Evolutionary conservation across 1,284 basidiomycete species (phyloP), one percentile per base, ranked within the genome.

Genomic region (Microbotryomycetes sp.): DNA sequence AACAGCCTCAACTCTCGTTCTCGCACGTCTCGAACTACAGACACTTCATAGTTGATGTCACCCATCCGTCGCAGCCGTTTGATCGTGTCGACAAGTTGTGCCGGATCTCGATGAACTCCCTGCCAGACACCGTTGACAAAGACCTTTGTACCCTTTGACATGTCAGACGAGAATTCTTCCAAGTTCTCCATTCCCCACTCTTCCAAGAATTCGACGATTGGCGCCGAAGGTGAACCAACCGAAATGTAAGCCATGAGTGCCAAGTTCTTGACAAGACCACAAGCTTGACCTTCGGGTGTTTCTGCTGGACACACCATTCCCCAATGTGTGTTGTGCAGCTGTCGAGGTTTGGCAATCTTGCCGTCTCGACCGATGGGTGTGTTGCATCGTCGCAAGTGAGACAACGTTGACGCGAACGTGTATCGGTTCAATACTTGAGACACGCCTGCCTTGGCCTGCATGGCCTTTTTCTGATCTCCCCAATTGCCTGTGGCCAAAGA

Each of bases 61-160:
- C 96, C 92, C 75, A 90, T 92, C 69, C 96, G 81, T 66, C 96
- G 84, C 67, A 98, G 82, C 71, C 89, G 87, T 75, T 93, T 88
- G 74, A 99, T 84, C 25, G 93, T 97, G 74, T 88, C 87, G 67
- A 97, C 90, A 57, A 99, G 81, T 70, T 90, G 88, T 52, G 86
- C 86, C 19, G 94, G 90, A 71, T 97, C 89, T 62, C 92, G 88
- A 78, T 97, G 93, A n/a, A 97, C 91, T 68, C 96, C 96, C 83
- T 97, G 92, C 96, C 96, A 98, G 12, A 97, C 92, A 74, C 96
- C 96, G 72, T 99, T 99, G 67, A 99, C 91, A 76, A 99, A 98
- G 45, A 99, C 91, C 78, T 98, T 98, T 36, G 94, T 97, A 62
- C 86, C 89, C 15, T 85, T 85, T 16, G 83, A 84, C 22, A 86